These are phyloP conservation scores for Lepidopterella palustris DNA, from an alignment of 495 filamentous ascomycete species.

Conservation along the genomic window DNA sequence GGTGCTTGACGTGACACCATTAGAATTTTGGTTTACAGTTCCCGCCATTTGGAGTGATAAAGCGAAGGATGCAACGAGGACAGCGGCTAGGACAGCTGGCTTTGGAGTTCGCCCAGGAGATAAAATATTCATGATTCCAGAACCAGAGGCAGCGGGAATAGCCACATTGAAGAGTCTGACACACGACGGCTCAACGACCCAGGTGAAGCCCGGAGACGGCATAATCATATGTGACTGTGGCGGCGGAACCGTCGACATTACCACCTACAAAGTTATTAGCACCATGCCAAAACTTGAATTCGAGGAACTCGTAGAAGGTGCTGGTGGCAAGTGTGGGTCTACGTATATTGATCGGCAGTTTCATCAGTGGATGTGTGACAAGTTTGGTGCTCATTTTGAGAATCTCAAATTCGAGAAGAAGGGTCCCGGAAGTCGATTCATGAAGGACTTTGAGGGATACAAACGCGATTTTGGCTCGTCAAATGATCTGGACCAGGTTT, in stretches of 20 bases:
- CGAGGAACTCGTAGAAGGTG: constrained; percentile 25
- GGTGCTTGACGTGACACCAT: constrained; percentile 22
- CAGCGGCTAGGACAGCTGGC: constrained; percentile 32
- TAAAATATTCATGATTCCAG: constrained; percentile 30
- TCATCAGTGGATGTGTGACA: constrained; percentile 23
- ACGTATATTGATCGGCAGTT: constrained; percentile 30
- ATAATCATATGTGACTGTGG: constrained; percentile 34
- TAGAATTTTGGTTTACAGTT: constrained; percentile 36
- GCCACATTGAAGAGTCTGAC: constrained; percentile 20
- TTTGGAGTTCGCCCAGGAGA: constrained; percentile 29
- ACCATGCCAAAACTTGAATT: constrained; percentile 20
- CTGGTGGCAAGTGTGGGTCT: constrained; percentile 33
- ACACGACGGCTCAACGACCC: neutral
- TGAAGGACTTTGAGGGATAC: constrained; percentile 27
- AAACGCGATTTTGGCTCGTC: constrained; percentile 26
- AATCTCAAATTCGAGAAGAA: constrained; percentile 17
- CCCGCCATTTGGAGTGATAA: constrained; percentile 37
- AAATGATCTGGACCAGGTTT: neutral
- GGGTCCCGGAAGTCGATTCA: constrained; percentile 30
- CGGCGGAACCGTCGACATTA: constrained; percentile 34
- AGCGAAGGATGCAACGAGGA: constrained; percentile 28
- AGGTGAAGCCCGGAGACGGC: constrained; percentile 21
- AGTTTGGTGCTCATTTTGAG: constrained; percentile 27
- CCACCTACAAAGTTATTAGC: constrained; percentile 24
- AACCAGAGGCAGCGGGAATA: constrained; percentile 35